Conservation (phyloP, 495 filamentous ascomycete genomes). For the Aspergillus saccharolyticus region DNA sequence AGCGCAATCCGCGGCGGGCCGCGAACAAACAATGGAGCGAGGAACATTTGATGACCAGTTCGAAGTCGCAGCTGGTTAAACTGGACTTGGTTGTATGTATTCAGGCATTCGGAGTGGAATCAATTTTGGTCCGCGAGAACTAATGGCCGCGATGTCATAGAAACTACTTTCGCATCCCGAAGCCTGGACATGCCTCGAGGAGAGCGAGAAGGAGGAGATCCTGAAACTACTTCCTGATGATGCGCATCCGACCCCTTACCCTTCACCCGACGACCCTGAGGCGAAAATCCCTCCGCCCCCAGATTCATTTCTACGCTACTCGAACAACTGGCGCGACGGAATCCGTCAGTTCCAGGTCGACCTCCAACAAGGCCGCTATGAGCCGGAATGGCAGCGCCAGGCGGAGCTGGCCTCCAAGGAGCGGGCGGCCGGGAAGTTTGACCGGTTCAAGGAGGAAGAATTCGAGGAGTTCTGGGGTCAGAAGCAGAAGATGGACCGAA, state of each 20-base stretch:
- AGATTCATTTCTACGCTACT: conserved; percentile 45
- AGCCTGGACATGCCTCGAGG: conserved; percentile 55
- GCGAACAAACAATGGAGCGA: conserved; percentile 38
- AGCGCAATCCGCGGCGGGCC: conserved; percentile 32
- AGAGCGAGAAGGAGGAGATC: conserved; percentile 51
- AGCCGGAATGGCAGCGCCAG: conserved; percentile 60
- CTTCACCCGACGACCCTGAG: conserved; percentile 25
- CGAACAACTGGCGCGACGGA: conserved; percentile 45
- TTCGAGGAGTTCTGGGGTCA: conserved; percentile 70
- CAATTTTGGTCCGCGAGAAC: neutral
- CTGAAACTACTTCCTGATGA: conserved; percentile 52
- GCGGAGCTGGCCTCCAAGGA: conserved; percentile 58
- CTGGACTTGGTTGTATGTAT: conserved; percentile 53
- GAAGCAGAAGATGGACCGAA: conserved; percentile 44
- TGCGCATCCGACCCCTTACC: conserved; percentile 33
- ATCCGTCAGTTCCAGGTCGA: conserved; percentile 55
- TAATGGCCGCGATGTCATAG: conserved; percentile 26
- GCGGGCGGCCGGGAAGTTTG: conserved; percentile 63
- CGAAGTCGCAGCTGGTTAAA: conserved; percentile 49
- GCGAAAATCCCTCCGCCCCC: conserved; percentile 37
- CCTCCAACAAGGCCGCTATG: conserved; percentile 56
- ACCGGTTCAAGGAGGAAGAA: conserved; percentile 59
- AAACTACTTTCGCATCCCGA: conserved; percentile 50
- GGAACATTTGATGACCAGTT: conserved; percentile 50
- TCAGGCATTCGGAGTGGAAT: too few relatives aligned